phyloP scores from a whole-genome alignment of 2,329 filamentous ascomycete species.

The Hypoxylon sp. region DNA sequence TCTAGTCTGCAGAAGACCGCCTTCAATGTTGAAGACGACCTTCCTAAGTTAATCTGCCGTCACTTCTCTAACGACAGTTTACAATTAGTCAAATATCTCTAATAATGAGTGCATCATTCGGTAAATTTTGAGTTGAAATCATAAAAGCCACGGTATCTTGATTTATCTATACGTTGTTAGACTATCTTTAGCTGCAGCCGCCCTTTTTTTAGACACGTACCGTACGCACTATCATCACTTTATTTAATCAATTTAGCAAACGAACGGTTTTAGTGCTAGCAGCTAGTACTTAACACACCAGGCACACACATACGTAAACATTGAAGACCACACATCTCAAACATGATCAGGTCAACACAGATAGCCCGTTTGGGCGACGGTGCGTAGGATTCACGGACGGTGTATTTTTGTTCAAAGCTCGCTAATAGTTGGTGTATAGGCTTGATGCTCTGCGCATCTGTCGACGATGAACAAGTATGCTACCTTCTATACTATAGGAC shows the following conservation, averaged over 20 bases:
- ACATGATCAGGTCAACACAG: conserved; percentile 92
- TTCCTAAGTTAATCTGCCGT: conserved; percentile 21
- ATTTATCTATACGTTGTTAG: conserved; percentile 11
- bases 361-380: conserved; percentile 90
- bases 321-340: conserved; percentile 35
- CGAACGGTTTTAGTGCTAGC: not conserved
- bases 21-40: conserved; percentile 18
- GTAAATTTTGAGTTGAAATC: not conserved
- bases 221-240: conserved; percentile 39
- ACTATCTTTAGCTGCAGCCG: conserved; percentile 29
- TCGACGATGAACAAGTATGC: conserved; percentile 82
- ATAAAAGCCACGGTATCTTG: not conserved
- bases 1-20: conserved; percentile 1
- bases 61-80: conserved; percentile 7
- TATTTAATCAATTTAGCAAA: conserved; percentile 1
- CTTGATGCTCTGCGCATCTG: conserved; percentile 93
- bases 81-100: not conserved
- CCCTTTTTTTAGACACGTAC: conserved; percentile 46
- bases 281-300: not conserved
- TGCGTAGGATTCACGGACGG: conserved; percentile 56
- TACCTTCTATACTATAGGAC: conserved; percentile 52
- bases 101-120: conserved; percentile 2
- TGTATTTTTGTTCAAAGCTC: conserved; percentile 40
- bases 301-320: not conserved
- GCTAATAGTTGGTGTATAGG: conserved; percentile 65